Base-by-base conservation (phyloP, 306 rosid genomes). In the Begonia loranthoides region DNA sequence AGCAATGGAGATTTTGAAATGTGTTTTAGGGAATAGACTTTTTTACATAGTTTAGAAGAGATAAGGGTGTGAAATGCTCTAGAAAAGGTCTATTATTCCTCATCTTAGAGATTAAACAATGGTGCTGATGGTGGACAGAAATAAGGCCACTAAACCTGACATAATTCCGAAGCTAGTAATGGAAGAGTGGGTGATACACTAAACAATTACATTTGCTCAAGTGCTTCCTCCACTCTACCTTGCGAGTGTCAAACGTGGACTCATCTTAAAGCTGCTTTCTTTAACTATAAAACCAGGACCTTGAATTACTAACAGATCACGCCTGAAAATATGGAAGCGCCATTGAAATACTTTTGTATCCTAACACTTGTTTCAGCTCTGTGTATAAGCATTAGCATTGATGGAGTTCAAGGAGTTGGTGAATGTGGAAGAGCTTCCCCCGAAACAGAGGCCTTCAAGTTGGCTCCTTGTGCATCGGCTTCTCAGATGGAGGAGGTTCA, bases 371-470 rank as follows among this genome's bases (percentile, higher is more conserved):
- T 66, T 55, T 59, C 49, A 9, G 16, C 64, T 19, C 21, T 70
- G 0, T 48, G 51, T 17, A 61, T 50, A 7, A 50, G 21, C 14
- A 51, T 49, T 19, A 56, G 19, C 19, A 15, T 13, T 17, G 33
- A 13, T 6, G 56, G 22, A 49, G 79, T 59, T 21, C 15, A 60
- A 24, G 74, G 74, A 22, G 72, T 57, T 10, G 68, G 82, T 10
- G 82, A 67, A 41, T 80, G 87, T 45, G 78, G 71, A 15, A 57
- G 45, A 59, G 21, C 76, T 24, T 64, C 50, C 2, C 83, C 83
- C 2, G 83, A 76, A 1, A 50, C 10, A 10, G 82, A 67, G 64
- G 82, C 79, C 4, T 62, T 53, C 48, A 79, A 70, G 28, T 73
- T 79, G 62, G 56, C 36, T 52, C 73, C 87, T 0, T 76, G 82